These are phyloP conservation scores for Tephrocybe sp. DNA, from an alignment of 768 basidiomycete genomes.

Conservation along the genomic window DNA sequence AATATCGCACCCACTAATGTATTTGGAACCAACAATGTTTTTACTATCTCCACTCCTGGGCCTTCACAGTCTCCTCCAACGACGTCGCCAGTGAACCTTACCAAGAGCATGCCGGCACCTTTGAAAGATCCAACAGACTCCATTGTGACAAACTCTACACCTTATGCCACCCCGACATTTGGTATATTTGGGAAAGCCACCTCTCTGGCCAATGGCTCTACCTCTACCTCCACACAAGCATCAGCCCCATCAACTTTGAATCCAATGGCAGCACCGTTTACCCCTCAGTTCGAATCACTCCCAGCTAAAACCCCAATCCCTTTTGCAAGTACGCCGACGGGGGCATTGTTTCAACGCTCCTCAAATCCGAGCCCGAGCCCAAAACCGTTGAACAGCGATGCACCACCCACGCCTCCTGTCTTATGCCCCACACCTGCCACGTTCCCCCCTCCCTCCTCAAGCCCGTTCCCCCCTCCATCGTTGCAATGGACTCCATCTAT, in stretches of 20 bases:
- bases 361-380: slow-evolving; percentile 18
- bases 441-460: slow-evolving; percentile 3
- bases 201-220: not conserved
- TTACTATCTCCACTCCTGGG: not conserved
- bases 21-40: slow-evolving; percentile 3
- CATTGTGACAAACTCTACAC: not conserved
- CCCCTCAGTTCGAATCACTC: slow-evolving; percentile 10
- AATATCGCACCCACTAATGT: not conserved
- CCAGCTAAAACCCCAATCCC: slow-evolving; percentile 4
- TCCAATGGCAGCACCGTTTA: slow-evolving; percentile 23
- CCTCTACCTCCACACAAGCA: not conserved
- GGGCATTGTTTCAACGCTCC: slow-evolving; percentile 8
- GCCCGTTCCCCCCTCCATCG: slow-evolving; percentile 9
- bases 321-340: not conserved
- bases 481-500: slow-evolving; percentile 17
- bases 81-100: not conserved
- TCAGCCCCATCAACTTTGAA: slow-evolving; percentile 11
- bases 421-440: slow-evolving; percentile 7
- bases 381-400: slow-evolving; percentile 3
- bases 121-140: not conserved
- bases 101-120: not conserved
- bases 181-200: not conserved
- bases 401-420: slow-evolving; percentile 15
- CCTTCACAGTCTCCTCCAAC: not conserved
- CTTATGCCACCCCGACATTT: no score